phyloP scores from a whole-genome alignment of 2,329 filamentous ascomycete genomes.

The Chrysosporium keratinophilum region DNA sequence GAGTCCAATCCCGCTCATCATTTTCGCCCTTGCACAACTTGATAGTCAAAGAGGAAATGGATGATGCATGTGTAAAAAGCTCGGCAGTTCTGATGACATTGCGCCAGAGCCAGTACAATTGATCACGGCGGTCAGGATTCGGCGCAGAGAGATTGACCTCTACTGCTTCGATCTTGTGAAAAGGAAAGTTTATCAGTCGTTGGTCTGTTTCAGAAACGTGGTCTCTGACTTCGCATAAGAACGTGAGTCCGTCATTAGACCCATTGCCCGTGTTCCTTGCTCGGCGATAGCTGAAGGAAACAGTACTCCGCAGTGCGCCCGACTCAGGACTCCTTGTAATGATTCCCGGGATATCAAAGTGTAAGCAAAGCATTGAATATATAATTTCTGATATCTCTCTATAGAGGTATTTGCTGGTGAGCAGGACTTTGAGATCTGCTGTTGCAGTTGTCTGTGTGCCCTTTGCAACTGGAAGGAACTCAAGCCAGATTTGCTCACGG shows the following conservation, averaged over 20 bases:
- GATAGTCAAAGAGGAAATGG: background rate
- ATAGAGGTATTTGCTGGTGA: constrained; percentile 8
- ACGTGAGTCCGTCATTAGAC: background rate
- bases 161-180: constrained; percentile 9
- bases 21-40: too few species aligned
- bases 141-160: constrained; percentile 9
- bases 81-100: constrained; percentile 5
- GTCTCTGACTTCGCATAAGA: background rate
- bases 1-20: too few species aligned
- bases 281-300: constrained; percentile 2
- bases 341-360: constrained; percentile 7
- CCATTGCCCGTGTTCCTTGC: background rate
- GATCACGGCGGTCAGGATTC: background rate
- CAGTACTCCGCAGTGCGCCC: background rate
- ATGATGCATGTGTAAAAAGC: background rate
- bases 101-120: constrained; percentile 10
- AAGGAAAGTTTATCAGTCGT: constrained; percentile 10
- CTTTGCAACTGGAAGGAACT: constrained; percentile 10
- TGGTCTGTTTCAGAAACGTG: background rate
- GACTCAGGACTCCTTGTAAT: background rate
- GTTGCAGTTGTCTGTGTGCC: constrained; percentile 22
- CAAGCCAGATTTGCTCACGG: constrained; percentile 12
- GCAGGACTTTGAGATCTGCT: constrained; percentile 8
- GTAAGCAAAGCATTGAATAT: constrained; percentile 6
- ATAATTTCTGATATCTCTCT: constrained; percentile 12